These are phyloP conservation scores for Crithidia brevicula DNA, from an alignment of 208 protist genomes.

Conservation along the genomic window DNA sequence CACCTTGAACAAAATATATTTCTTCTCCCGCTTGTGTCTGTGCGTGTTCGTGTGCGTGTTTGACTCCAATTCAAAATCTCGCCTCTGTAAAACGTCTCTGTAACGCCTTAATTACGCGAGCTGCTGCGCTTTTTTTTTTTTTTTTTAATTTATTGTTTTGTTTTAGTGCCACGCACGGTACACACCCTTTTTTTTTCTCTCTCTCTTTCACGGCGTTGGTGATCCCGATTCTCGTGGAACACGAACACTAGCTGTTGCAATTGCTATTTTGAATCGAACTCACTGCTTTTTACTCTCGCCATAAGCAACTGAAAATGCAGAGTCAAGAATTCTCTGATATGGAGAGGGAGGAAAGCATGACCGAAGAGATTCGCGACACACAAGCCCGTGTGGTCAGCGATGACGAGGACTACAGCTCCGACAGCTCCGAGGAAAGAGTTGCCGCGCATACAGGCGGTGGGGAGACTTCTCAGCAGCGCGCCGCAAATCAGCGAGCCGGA, in stretches of 20 bases:
- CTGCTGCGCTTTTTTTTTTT: background rate
- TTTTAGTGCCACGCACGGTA: background rate
- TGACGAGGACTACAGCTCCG: conserved; percentile 40
- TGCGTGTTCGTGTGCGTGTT: background rate
- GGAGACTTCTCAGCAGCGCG: conserved; percentile 14
- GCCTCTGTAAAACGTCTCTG: no score
- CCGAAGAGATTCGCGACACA: conserved; percentile 8
- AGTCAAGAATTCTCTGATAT: conserved; percentile 16
- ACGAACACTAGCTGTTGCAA: no score
- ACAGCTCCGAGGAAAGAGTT: conserved; percentile 31
- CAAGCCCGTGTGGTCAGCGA: conserved; percentile 18
- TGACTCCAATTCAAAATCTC: no score
- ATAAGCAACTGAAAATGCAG: background rate
- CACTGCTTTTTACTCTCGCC: background rate
- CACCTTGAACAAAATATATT: background rate
- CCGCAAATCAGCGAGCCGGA: conserved; percentile 3
- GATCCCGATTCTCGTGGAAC: no score
- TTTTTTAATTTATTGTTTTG: background rate
- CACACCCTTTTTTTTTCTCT: background rate
- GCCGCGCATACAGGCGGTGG: background rate
- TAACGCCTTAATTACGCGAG: background rate
- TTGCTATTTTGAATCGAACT: background rate
- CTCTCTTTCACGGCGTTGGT: background rate
- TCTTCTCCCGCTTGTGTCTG: conserved; percentile 5
- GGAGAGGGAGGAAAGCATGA: conserved; percentile 5